Percentiles rank a stretch among this genome's conserved stretches.
Conservation (phyloP, 2,329 filamentous ascomycete species). For the Trichoderma atrobrunneum region DNA sequence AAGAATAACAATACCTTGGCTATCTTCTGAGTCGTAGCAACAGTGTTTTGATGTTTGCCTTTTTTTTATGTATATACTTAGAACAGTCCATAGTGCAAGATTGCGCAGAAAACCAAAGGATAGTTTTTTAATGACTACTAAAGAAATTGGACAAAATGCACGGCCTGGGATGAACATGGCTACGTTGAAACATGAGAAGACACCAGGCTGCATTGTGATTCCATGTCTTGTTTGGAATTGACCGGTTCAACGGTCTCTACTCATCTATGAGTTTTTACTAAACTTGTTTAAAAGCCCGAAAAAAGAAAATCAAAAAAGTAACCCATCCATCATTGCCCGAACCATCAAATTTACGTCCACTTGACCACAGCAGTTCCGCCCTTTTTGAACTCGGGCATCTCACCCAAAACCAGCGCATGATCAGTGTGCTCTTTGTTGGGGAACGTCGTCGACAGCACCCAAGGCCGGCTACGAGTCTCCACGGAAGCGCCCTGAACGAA, state of each 20-base stretch:
- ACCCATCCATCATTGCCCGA: not conserved
- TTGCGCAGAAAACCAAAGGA: not conserved
- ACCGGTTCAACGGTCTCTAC: not conserved
- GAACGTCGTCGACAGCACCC: constrained; percentile 78
- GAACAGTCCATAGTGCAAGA: not conserved
- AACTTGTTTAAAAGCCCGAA: not conserved
- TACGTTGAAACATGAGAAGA: not conserved
- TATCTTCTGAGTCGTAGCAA: not conserved
- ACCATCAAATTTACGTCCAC: constrained; percentile 39
- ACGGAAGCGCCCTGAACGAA: constrained; percentile 67
- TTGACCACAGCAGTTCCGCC: constrained; percentile 65
- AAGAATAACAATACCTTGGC: not conserved
- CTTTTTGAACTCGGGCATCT: constrained; percentile 63
- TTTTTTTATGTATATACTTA: constrained; percentile 5
- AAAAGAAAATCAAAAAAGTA: not conserved
- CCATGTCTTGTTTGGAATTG: not conserved
- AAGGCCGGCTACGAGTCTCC: constrained; percentile 56
- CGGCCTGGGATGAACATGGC: not conserved
- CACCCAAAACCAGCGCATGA: constrained; percentile 55
- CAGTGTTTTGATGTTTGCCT: not conserved
- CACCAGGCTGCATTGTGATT: not conserved
- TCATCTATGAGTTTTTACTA: constrained; percentile 14
- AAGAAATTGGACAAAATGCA: not conserved
- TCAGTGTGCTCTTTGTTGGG: constrained; percentile 78
- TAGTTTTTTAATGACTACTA: not conserved